A percentile compares a stretch with the other conserved stretches of the same genome.
phyloP scores from a whole-genome alignment of 768 basidiomycete genomes.

The Suillus brevipes region DNA sequence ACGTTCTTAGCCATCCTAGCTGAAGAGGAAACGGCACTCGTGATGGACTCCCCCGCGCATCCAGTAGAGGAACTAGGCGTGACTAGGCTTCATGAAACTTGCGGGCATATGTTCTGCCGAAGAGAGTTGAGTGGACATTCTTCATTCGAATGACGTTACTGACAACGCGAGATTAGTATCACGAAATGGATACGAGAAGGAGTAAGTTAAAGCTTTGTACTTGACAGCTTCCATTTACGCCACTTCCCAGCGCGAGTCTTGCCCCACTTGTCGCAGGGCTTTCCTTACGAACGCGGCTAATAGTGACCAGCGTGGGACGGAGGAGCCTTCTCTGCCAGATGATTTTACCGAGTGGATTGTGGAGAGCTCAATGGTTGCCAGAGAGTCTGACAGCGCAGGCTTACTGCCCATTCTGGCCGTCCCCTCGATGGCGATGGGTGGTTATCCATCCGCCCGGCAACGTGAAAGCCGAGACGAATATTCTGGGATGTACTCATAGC shows the following conservation, averaged over 20 bases:
- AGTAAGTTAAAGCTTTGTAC: constrained; percentile 37
- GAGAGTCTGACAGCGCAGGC: constrained; percentile 11
- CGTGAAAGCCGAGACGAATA: constrained; percentile 37
- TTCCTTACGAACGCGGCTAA: constrained; percentile 32
- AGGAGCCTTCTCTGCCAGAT: constrained; percentile 3
- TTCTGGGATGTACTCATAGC: constrained; percentile 60
- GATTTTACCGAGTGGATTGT: constrained; percentile 22
- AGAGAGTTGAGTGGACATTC: constrained; percentile 59
- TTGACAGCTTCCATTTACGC: neutral
- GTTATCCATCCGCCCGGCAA: neutral
- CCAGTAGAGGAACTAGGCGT: constrained; percentile 70
- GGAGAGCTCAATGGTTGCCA: constrained; percentile 20
- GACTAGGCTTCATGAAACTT: constrained; percentile 54
- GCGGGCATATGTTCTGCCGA: constrained; percentile 77
- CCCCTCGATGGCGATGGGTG: constrained; percentile 16
- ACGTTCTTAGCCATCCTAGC: constrained; percentile 66
- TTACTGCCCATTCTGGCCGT: constrained; percentile 23
- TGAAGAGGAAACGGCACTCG: constrained; percentile 72
- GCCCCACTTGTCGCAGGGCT: constrained; percentile 61
- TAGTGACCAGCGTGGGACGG: constrained; percentile 16
- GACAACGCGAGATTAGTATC: constrained; percentile 46
- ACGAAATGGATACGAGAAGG: constrained; percentile 61
- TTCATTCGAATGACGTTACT: constrained; percentile 16
- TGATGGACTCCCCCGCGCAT: constrained; percentile 79
- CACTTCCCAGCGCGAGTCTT: constrained; percentile 53